phyloP scores from a whole-genome alignment of 331 rosid genomes.

The Prunus yedoensis region DNA sequence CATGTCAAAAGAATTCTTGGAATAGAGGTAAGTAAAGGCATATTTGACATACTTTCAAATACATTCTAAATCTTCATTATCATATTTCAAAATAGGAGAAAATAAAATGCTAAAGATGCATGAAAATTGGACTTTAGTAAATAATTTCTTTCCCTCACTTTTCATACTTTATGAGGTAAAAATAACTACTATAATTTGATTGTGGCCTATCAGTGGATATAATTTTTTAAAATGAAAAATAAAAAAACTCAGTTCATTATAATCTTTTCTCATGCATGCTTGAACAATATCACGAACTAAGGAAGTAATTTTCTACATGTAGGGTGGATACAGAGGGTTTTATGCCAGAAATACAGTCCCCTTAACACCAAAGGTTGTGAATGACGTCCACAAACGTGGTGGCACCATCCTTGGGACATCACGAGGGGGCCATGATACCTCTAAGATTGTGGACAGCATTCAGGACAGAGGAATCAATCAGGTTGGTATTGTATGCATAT shows the following conservation, averaged over 20 bases:
- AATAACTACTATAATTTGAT: not conserved
- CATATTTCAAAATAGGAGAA: not conserved
- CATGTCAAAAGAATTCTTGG: conserved; percentile 42
- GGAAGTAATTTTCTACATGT: not conserved
- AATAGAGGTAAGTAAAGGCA: conserved; percentile 35
- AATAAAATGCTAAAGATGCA: not conserved
- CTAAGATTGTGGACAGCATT: conserved; percentile 51
- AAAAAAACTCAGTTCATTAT: not conserved
- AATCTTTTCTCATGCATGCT: not conserved
- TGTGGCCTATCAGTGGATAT: not conserved
- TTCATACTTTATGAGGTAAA: not conserved
- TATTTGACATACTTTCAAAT: not conserved
- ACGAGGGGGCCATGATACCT: conserved; percentile 41
- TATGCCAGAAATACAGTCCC: conserved; percentile 44
- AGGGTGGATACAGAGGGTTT: conserved; percentile 58
- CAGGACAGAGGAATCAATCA: conserved; percentile 52
- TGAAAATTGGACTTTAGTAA: not conserved
- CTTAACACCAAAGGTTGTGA: conserved; percentile 47
- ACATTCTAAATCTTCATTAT: not conserved
- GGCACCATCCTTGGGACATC: conserved; percentile 60
- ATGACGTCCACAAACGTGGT: conserved; percentile 56
- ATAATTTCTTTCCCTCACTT: not conserved
- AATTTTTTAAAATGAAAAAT: not conserved
- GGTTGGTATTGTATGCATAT: conserved; percentile 10
- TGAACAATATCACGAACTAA: not conserved